Base-by-base conservation (phyloP, 2,329 filamentous ascomycete species). In the Coniochaeta sp. region DNA sequence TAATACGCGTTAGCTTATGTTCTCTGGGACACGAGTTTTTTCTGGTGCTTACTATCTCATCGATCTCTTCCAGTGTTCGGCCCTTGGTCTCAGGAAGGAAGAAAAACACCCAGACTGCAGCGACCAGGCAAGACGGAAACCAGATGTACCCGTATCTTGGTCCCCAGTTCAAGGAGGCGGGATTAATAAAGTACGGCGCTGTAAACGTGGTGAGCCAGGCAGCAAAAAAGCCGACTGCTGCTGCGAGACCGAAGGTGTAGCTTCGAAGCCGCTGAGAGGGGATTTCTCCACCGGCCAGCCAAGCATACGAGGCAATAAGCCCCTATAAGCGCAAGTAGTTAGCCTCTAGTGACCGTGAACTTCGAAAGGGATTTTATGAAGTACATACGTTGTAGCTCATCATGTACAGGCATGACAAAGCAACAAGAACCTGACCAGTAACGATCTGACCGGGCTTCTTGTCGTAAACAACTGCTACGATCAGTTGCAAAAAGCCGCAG, bases 171-270 rank as follows among this genome's bases (percentile, higher is more conserved):
- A 83, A 68, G 2, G 75, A 68, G 22, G 71, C 70, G 0, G 79
- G 77, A 62, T 82, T 81, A 64, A 82, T 81, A 63, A 82, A 82
- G 66, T 82, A 82, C 1, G 79, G 79, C 5, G 79, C 79, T 0
- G 80, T 82, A 63, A 82, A 82, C 0, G 78, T 80, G 0, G 78
- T 77, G 7, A 78, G 71, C 79, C 79, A 81, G 16, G 79, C 79
- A 6, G 75, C 77, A n/a, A 80, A 69, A 63, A 82, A 82, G 1
- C 75, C 78, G 22, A 77, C 70, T 2, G 78, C 76, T 10, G 79
- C 75, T 1, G 79, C 79, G 22, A 77, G 68, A 55, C 80, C 80
- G 59, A 82, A 81, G 0, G 80, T 82, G 62, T 82, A 78, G 16
- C 74, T 77, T 42, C 80, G 77, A 8, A 82, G 73, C 14, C 79